Evolutionary conservation across 2,329 filamentous ascomycete genomes (phyloP).

Genomic region (Aureobasidium zeae): DNA sequence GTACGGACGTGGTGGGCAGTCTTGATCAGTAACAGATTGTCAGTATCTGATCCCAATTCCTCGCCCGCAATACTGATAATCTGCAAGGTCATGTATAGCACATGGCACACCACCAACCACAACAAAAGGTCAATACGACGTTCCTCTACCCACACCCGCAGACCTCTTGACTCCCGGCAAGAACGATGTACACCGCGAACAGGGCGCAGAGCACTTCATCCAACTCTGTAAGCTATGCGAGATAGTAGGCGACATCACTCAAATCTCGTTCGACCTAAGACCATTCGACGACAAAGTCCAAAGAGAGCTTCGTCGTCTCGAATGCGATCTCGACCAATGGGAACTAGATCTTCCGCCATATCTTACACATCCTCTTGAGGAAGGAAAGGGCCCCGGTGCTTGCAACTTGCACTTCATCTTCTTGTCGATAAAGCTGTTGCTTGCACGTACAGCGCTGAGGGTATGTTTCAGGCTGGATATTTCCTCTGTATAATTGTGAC

Average conservation of each 20-base stretch:
- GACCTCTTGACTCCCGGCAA: conserved; percentile 5
- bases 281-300: not conserved
- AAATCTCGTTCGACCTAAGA: not conserved
- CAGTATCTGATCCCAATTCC: not conserved
- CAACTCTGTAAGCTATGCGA: conserved; percentile 8
- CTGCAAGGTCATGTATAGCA: conserved; percentile 42
- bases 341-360: conserved; percentile 1
- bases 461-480: not conserved
- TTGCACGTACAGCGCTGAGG: conserved; percentile 17
- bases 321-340: conserved; percentile 11
- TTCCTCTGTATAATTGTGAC: not conserved
- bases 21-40: conserved; percentile 41
- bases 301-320: not conserved
- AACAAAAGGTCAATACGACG: conserved; percentile 45
- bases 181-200: not conserved
- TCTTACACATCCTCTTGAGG: not conserved
- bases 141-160: conserved; percentile 40
- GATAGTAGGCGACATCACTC: not conserved
- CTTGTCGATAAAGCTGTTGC: conserved; percentile 31
- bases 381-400: conserved; percentile 21
- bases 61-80: not conserved
- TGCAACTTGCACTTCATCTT: conserved; percentile 35
- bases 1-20: conserved; percentile 50
- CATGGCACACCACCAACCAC: conserved; percentile 49
- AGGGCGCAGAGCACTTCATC: conserved; percentile 10